These are phyloP conservation scores for Pneumocystis murina DNA, from an alignment of 1,139 yeast species.

Conservation along the genomic window DNA sequence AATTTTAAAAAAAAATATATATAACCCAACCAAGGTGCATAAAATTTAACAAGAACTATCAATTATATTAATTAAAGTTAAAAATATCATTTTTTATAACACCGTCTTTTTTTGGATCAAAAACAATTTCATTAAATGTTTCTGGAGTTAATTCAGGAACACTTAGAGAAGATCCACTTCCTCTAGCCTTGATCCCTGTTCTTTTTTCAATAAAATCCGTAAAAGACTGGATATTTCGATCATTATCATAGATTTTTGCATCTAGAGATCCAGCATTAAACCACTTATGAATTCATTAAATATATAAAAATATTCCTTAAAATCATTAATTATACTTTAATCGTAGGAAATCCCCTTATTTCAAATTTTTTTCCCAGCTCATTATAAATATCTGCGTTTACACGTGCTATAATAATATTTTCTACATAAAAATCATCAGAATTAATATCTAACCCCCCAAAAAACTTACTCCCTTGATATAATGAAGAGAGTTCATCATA, in stretches of 20 bases:
- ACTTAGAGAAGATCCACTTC: slow-evolving; percentile 6
- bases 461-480: background rate
- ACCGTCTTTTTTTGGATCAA: slow-evolving; percentile 35
- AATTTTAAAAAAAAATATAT: background rate
- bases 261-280: background rate
- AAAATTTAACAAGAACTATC: slow-evolving; percentile 8
- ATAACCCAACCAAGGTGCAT: slow-evolving; percentile 8
- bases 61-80: background rate
- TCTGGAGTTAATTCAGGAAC: slow-evolving; percentile 26
- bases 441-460: background rate
- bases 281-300: background rate
- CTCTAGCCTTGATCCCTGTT: slow-evolving; percentile 2
- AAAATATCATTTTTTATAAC: slow-evolving; percentile 38
- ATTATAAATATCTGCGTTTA: slow-evolving; percentile 40
- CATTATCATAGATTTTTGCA: background rate
- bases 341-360: slow-evolving; percentile 38
- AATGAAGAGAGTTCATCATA: background rate
- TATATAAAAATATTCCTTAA: background rate
- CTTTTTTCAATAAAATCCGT: background rate
- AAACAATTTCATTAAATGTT: slow-evolving; percentile 42
- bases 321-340: slow-evolving; percentile 27
- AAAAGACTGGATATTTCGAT: slow-evolving; percentile 6
- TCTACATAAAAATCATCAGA: background rate
- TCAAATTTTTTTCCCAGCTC: slow-evolving; percentile 35
- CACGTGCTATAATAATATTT: slow-evolving; percentile 19